phyloP scores from a whole-genome alignment of 202 grass and related monocot genomes.

The Bolboschoenoplectus hybrid region DNA sequence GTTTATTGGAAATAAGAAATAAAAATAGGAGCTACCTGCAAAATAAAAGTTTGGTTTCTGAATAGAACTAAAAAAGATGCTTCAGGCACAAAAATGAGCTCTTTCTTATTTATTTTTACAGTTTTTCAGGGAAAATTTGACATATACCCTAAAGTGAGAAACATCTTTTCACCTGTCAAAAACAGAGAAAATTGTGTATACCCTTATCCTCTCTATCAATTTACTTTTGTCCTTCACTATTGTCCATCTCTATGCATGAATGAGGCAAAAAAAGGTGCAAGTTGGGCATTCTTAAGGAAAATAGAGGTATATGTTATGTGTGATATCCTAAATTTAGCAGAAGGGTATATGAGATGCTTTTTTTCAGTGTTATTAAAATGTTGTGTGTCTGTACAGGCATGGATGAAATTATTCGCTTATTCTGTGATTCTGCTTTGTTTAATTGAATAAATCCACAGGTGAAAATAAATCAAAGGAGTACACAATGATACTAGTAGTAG shows the following conservation, averaged over 20 bases:
- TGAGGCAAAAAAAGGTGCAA: not conserved
- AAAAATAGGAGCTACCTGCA: slow-evolving; percentile 2
- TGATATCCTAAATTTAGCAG: not conserved
- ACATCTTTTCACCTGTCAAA: not conserved
- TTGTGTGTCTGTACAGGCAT: not conserved
- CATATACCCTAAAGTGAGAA: not conserved
- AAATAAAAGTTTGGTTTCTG: not conserved
- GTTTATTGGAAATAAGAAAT: slow-evolving; percentile 4
- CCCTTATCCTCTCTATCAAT: slow-evolving; percentile 8
- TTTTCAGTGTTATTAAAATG: not conserved
- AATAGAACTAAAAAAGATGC: not conserved
- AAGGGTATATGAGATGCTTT: not conserved
- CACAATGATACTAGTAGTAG: slow-evolving; percentile 66
- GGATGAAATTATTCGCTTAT: slow-evolving; percentile 2
- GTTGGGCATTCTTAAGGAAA: not conserved
- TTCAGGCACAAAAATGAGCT: not conserved
- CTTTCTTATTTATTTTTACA: not conserved
- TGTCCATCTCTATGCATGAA: not conserved
- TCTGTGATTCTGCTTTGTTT: slow-evolving; percentile 22
- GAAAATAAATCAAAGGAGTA: slow-evolving; percentile 67
- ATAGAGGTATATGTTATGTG: not conserved
- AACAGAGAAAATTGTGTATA: not conserved
- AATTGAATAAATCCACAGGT: slow-evolving; percentile 35
- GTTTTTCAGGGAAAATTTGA: not conserved
- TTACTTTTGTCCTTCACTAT: not conserved